phyloP scores from a whole-genome alignment of 2,329 filamentous ascomycete genomes.

The Trichoderma cornu-damae region DNA sequence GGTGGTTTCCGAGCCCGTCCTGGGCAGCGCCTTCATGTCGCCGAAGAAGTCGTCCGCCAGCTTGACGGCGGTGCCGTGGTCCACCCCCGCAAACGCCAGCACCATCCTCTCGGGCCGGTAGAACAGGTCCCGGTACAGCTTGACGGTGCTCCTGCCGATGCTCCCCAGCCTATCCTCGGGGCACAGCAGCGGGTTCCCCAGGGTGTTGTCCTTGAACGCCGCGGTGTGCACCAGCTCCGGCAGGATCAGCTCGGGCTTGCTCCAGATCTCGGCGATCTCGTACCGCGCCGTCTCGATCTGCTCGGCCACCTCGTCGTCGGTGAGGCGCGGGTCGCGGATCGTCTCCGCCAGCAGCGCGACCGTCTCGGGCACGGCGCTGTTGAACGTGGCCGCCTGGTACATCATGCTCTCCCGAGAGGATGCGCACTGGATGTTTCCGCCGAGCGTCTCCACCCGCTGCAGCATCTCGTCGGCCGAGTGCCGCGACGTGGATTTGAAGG shows the following conservation, averaged over 20 bases:
- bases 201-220: conserved; percentile 90
- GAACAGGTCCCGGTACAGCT: conserved; percentile 75
- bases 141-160: conserved; percentile 69
- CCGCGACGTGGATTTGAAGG: conserved; percentile 80
- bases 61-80: conserved; percentile 72
- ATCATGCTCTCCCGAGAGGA: conserved; percentile 94
- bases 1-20: conserved; percentile 56
- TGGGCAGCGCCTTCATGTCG: conserved; percentile 67
- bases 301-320: conserved; percentile 76
- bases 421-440: conserved; percentile 94
- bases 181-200: conserved; percentile 89
- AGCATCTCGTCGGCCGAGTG: conserved; percentile 78
- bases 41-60: conserved; percentile 84
- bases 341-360: conserved; percentile 87
- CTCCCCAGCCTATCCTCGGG: conserved; percentile 72
- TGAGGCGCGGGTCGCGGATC: conserved; percentile 78
- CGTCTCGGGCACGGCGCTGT: conserved; percentile 78
- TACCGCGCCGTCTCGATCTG: conserved; percentile 91
- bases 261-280: conserved; percentile 96
- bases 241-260: conserved; percentile 90
- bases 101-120: conserved; percentile 89
- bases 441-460: conserved; percentile 78
- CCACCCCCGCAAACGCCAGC: conserved; percentile 87
- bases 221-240: conserved; percentile 94
- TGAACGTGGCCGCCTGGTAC: conserved; percentile 99